phyloP scores from a whole-genome alignment of 2,329 filamentous ascomycete species.

The Botryotinia narcissicola region DNA sequence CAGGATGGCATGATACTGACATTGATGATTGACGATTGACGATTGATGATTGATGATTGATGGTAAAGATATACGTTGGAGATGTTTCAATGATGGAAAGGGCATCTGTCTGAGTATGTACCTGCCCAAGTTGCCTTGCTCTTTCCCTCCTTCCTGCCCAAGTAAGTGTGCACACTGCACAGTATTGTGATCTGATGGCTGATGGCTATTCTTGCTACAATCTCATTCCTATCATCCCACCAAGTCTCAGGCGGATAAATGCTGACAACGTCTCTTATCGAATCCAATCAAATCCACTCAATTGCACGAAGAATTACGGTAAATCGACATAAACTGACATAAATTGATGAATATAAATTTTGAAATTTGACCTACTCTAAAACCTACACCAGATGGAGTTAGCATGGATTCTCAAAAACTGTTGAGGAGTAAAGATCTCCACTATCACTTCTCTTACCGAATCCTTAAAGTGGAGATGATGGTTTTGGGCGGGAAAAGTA shows the following conservation, averaged over 20 bases:
- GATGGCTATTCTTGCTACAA: neutral
- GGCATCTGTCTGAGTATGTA: neutral
- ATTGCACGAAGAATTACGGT: neutral
- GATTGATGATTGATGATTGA: neutral
- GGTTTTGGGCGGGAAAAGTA: neutral
- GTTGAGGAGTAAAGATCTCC: conserved; percentile 4
- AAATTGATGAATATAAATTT: neutral
- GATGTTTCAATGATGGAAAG: neutral
- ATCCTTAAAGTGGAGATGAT: neutral
- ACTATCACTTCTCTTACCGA: neutral
- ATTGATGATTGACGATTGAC: neutral
- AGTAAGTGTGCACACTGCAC: neutral
- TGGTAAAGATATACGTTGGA: neutral
- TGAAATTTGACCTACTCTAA: neutral
- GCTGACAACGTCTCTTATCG: neutral
- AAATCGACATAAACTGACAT: neutral
- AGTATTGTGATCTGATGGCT: neutral
- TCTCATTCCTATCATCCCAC: neutral
- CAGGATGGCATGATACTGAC: neutral
- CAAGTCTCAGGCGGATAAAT: neutral
- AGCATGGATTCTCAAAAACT: neutral
- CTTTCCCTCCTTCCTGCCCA: neutral
- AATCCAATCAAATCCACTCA: neutral
- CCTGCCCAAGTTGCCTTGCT: neutral
- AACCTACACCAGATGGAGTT: neutral